Conservation (phyloP, 2,329 filamentous ascomycete species). For the Colletotrichum spaethianum region DNA sequence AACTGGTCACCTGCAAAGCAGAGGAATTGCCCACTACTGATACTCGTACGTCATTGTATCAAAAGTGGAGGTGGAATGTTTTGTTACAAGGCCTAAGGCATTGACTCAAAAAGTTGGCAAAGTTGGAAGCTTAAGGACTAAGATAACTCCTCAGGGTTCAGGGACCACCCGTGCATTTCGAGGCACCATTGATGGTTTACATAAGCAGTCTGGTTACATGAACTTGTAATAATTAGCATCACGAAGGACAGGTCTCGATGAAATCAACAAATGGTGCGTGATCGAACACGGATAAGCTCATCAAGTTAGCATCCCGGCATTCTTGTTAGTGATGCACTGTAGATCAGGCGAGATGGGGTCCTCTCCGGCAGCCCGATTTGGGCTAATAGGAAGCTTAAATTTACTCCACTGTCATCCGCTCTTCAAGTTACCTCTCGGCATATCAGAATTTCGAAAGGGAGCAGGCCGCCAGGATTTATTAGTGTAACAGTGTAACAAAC, state of each 20-base stretch:
- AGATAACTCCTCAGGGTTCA: conserved; percentile 18
- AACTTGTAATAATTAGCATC: background rate
- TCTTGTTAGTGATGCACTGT: background rate
- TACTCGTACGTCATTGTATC: conserved; percentile 5
- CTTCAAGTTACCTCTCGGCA: background rate
- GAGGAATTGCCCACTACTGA: background rate
- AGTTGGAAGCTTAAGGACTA: conserved; percentile 22
- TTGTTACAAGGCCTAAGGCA: conserved; percentile 14
- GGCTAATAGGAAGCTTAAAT: background rate
- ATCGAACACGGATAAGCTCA: background rate
- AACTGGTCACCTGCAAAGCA: background rate
- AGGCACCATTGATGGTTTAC: background rate
- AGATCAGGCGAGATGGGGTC: background rate
- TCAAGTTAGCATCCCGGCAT: background rate
- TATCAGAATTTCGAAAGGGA: too few relatives aligned
- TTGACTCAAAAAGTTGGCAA: conserved; percentile 21
- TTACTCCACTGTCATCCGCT: background rate
- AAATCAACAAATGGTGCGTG: background rate
- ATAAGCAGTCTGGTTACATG: background rate
- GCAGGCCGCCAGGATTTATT: background rate
- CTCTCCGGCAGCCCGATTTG: background rate
- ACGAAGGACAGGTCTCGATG: background rate
- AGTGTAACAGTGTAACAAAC: too few relatives aligned
- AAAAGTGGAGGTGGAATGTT: background rate
- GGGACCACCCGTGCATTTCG: conserved; percentile 18